Percentiles rank a stretch among this genome's conserved stretches.
These are phyloP conservation scores for Podaxis pistillaris DNA, from an alignment of 768 basidiomycete species.

Conservation along the genomic window DNA sequence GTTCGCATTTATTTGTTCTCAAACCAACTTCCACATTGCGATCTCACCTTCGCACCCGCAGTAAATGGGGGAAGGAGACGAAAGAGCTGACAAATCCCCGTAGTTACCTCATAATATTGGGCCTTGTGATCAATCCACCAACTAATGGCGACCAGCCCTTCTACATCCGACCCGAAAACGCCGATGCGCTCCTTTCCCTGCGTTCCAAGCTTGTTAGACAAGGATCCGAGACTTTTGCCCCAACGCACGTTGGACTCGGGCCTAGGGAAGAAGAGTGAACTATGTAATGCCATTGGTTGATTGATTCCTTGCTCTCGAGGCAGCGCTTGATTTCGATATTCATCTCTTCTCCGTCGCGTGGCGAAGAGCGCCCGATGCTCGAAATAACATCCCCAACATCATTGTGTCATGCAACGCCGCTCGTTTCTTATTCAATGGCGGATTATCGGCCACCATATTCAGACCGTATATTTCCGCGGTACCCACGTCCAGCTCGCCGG, in stretches of 20 bases:
- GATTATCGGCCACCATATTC: no score
- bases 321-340: not conserved
- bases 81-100: conserved; percentile 53
- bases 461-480: no score
- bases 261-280: conserved; percentile 53
- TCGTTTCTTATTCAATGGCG: no score
- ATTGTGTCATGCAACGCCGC: no score
- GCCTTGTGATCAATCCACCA: conserved; percentile 51
- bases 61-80: conserved; percentile 60
- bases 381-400: no score
- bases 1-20: not conserved
- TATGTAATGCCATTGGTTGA: not conserved
- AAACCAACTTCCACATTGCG: conserved; percentile 67
- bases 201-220: conserved; percentile 56
- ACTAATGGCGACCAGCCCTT: conserved; percentile 57
- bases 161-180: conserved; percentile 55
- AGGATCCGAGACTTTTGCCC: conserved; percentile 40
- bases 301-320: not conserved
- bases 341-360: no score
- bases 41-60: conserved; percentile 51
- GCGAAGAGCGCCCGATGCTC: no score
- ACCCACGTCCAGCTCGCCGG: no score
- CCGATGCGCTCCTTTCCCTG: conserved; percentile 45
- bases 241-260: conserved; percentile 45
- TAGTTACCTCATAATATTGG: conserved; percentile 57